Conservation (phyloP, 768 basidiomycete genomes). For the Steccherinum ochraceum region DNA sequence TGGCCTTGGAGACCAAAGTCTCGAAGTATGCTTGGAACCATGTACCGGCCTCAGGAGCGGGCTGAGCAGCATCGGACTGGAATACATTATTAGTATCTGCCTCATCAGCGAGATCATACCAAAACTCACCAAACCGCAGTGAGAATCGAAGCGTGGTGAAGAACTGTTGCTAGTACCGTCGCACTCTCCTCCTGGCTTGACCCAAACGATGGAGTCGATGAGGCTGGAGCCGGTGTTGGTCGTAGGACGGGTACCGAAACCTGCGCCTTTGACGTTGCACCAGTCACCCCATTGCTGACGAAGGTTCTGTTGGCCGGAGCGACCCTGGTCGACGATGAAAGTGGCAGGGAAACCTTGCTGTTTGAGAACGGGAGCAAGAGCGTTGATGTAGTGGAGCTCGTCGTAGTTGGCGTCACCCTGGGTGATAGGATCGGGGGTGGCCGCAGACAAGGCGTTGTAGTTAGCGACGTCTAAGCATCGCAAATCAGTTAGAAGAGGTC, state of each 20-base stretch:
- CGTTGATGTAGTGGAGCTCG: conserved; percentile 53
- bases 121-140: conserved; percentile 42
- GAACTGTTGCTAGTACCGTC: conserved; percentile 56
- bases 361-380: conserved; percentile 41
- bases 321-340: conserved; percentile 65
- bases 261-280: conserved; percentile 61
- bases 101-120: neutral
- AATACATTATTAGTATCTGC: conserved; percentile 1
- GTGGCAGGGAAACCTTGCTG: conserved; percentile 46
- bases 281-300: conserved; percentile 57
- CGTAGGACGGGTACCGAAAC: conserved; percentile 57
- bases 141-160: conserved; percentile 42
- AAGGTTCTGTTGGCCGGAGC: conserved; percentile 57
- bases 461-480: conserved; percentile 22
- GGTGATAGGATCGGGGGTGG: conserved; percentile 54
- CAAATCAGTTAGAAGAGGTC: neutral
- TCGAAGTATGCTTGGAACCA: conserved; percentile 69
- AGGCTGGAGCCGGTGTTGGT: conserved; percentile 44
- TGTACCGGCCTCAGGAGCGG: conserved; percentile 56
- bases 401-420: conserved; percentile 56
- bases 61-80: conserved; percentile 43
- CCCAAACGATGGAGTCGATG: conserved; percentile 60
- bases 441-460: conserved; percentile 34
- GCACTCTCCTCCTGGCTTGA: conserved; percentile 64
- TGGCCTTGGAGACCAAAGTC: conserved; percentile 44